Evolutionary conservation across 306 rosid species (phyloP), one percentile per base, ranked within the genome.

Genomic region (Boehmeria nivea): DNA sequence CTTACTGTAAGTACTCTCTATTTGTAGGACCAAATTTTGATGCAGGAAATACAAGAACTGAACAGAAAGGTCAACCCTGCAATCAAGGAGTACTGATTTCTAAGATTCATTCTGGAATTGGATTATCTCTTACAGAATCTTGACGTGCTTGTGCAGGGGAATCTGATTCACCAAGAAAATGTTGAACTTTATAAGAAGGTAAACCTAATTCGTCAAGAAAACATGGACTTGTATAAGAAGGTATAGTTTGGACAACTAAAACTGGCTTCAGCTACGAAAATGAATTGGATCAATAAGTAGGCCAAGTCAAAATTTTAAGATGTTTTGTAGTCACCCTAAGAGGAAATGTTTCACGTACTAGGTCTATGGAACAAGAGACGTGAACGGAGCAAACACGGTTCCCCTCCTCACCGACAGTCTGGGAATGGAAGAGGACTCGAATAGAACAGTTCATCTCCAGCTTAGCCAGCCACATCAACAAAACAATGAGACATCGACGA

Each of bases 41-140:
- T 76, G 68, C 90, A 86, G 40, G 91, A 87, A 75, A 81, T 87
- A 81, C 73, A 87, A 55, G 98, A 90, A 51, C 77, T 90, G 71
- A 80, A 71, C 66, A 73, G 57, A 72, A 86, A 90, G 98, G 98
- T 90, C 73, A 72, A 80, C 49, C 72, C 52, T 27, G 45, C 25
- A 64, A 71, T 60, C 58, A 40, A 43, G 47, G 46, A 61, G 59
- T 61, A 50, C 65, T 31, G 39, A 46, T 55, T 46, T 36, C 45
- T 63, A 24, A 57, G 9, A 20, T 23, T 33, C 16, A 22, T 52
- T 23, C 37, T 44, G 21, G 38, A 34, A 12, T 49, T 47, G 51
- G 59, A 50, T 52, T 58, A 40, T 57, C 25, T 23, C 44, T 60
- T 43, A 34, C 43, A 63, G 59, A 69, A 57, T 46, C 52, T 40